Evolutionary conservation across 1,284 basidiomycete species (phyloP).

Genomic region (Trichosporon inkin): DNA sequence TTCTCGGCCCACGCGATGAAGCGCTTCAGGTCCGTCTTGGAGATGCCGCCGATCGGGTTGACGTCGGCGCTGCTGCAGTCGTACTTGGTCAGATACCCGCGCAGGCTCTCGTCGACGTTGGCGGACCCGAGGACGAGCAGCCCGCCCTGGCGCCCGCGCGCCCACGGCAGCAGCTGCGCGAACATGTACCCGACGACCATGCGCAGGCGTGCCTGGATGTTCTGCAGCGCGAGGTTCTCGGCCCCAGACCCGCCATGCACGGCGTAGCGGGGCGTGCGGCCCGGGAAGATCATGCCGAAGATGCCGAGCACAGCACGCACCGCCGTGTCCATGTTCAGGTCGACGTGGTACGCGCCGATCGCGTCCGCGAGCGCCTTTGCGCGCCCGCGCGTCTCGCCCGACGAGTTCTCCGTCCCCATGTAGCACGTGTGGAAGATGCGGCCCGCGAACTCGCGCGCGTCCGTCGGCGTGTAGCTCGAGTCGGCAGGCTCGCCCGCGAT

Average conservation of each 20-base stretch:
- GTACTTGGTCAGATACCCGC: slow-evolving; percentile 97
- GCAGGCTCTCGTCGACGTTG: slow-evolving; percentile 95
- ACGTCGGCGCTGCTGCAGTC: slow-evolving; percentile 78
- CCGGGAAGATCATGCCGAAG: slow-evolving; percentile 73
- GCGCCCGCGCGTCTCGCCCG: slow-evolving; percentile 73
- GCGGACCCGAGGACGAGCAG: slow-evolving; percentile 92
- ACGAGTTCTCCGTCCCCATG: slow-evolving; percentile 98
- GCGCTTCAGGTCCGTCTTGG: slow-evolving; percentile 93
- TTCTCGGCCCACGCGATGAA: slow-evolving; percentile 83
- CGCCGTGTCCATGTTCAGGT: slow-evolving; percentile 92
- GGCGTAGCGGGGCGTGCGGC: slow-evolving; percentile 74
- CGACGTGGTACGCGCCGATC: slow-evolving; percentile 93
- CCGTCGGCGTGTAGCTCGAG: slow-evolving; percentile 75
- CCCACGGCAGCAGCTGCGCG: slow-evolving; percentile 93
- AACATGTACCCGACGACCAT: slow-evolving; percentile 98
- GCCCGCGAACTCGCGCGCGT: slow-evolving; percentile 77
- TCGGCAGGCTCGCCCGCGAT: slow-evolving; percentile 78
- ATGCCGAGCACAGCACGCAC: slow-evolving; percentile 78
- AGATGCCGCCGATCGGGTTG: slow-evolving; percentile 97
- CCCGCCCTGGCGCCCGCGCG: slow-evolving; percentile 75
- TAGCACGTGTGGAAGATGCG: slow-evolving; percentile 97
- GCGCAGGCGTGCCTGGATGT: slow-evolving; percentile 90
- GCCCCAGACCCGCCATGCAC: slow-evolving; percentile 80
- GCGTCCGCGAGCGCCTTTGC: slow-evolving; percentile 81
- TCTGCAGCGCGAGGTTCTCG: slow-evolving; percentile 95